Conservation (phyloP, 495 filamentous ascomycete genomes). For the Penicillium bialowiezense region DNA sequence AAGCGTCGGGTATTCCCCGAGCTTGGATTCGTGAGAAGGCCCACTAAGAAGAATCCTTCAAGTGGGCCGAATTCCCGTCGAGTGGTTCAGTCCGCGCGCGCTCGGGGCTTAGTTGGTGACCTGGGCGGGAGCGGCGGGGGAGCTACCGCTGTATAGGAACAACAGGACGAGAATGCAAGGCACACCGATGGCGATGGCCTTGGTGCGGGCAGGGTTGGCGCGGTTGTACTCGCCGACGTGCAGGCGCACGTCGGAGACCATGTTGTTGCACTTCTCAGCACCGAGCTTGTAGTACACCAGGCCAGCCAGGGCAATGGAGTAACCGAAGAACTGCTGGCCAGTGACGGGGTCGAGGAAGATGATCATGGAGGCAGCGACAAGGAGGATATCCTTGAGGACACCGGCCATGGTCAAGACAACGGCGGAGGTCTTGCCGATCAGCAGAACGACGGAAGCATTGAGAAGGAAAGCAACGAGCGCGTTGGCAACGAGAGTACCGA, state of each 20-base stretch:
- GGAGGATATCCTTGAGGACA: slow-evolving; percentile 92
- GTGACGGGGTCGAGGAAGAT: slow-evolving; percentile 83
- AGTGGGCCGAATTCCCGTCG: slow-evolving; percentile 1
- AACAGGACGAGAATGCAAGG: slow-evolving; percentile 58
- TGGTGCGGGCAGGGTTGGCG: slow-evolving; percentile 63
- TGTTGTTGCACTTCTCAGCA: slow-evolving; percentile 67
- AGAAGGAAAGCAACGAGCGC: slow-evolving; percentile 77
- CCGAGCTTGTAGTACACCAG: slow-evolving; percentile 98
- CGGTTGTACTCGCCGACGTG: slow-evolving; percentile 50
- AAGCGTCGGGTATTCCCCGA: slow-evolving; percentile 5
- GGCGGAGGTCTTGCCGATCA: slow-evolving; percentile 93
- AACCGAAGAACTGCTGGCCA: slow-evolving; percentile 86
- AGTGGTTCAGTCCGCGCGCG: slow-evolving; percentile 7
- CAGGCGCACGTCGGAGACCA: slow-evolving; percentile 55
- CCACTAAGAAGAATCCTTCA: slow-evolving; percentile 3
- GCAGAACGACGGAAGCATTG: slow-evolving; percentile 84
- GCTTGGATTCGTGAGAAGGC: slow-evolving; percentile 12
- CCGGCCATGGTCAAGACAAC: slow-evolving; percentile 93
- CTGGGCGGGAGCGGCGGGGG: slow-evolving; percentile 12
- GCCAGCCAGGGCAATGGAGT: slow-evolving; percentile 83
- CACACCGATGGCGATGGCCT: slow-evolving; percentile 57
- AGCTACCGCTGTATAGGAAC: slow-evolving; percentile 45
- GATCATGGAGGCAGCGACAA: slow-evolving; percentile 79
- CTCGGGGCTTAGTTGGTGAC: slow-evolving; percentile 17
- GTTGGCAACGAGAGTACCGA: slow-evolving; percentile 71